Percentiles rank a stretch among this genome's conserved stretches.
These are phyloP conservation scores for Aureobasidium sp. DNA, from an alignment of 2,329 filamentous ascomycete genomes.

Conservation along the genomic window DNA sequence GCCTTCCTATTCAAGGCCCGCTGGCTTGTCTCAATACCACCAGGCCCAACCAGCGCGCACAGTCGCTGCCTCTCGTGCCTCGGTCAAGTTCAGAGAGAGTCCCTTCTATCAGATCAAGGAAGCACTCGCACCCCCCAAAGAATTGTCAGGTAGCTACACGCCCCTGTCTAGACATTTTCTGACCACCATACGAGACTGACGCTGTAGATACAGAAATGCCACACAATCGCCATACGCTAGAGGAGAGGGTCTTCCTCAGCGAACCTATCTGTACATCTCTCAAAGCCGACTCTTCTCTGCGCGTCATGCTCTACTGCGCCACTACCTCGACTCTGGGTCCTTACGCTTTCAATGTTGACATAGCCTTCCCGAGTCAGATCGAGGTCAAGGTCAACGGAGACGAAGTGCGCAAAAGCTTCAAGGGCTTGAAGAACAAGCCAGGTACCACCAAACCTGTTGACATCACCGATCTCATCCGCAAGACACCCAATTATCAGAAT, in stretches of 20 bases:
- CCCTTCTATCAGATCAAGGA: constrained; percentile 74
- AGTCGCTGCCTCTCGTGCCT: neutral
- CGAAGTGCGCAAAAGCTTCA: constrained; percentile 86
- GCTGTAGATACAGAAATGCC: constrained; percentile 46
- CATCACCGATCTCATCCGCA: constrained; percentile 69
- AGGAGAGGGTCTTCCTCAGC: constrained; percentile 53
- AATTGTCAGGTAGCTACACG: constrained; percentile 61
- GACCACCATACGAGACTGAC: constrained; percentile 28
- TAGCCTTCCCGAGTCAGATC: constrained; percentile 85
- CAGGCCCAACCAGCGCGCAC: neutral
- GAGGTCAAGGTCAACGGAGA: constrained; percentile 86
- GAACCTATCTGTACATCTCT: constrained; percentile 50
- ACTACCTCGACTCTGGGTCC: constrained; percentile 43
- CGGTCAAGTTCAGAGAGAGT: constrained; percentile 39
- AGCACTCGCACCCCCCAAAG: constrained; percentile 56
- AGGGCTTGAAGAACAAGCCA: constrained; percentile 91
- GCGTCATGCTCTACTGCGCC: constrained; percentile 80
- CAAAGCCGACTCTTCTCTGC: constrained; percentile 53
- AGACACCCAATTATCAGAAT: constrained; percentile 66
- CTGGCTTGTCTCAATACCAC: neutral
- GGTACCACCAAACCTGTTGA: constrained; percentile 91
- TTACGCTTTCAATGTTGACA: constrained; percentile 54
- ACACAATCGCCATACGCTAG: constrained; percentile 51
- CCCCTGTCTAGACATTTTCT: constrained; percentile 16
- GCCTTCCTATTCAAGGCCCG: neutral